Evolutionary conservation across 495 filamentous ascomycete species (phyloP), one percentile per base, ranked within the genome.

Genomic region (Pyronema domesticum): DNA sequence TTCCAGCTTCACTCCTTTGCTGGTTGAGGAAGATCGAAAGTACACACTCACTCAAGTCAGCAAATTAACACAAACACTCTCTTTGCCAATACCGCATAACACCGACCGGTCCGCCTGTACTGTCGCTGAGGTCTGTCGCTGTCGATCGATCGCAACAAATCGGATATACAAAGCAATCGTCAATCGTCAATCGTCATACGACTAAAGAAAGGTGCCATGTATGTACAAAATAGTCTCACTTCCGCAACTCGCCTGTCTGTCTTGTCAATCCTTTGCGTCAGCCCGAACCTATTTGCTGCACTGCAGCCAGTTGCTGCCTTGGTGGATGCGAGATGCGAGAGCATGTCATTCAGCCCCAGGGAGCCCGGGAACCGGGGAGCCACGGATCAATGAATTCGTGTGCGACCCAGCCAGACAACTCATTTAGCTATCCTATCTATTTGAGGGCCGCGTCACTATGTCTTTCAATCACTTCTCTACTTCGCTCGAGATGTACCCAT

Each of bases 1-100:
- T 36, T 34, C 59, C 61, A 58, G 61, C 61, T 64, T 64, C 61
- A 64, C 57, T 64, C 61, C 50, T 64, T 64, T 54, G 61, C 61
- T 64, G 61, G 61, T 48, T 52, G 55, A 36, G 37, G 15, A 40
- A 53, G 51, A 48, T 30, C 23, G 56, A 57, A 44, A 44, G 18
- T 47, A 47, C 49, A 36, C 55, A 19, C 55, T 60, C 53, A 39
- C 55, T 56, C 40, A 19, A 53, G 5, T 35, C 8, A 19, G 14
- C 45, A 47, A 47, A 10, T 19, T 17, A 3, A 47, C 15, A 14
- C 45, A 7, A 7, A 11, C 15, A 14, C 45, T 13, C 47, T 23
- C n/a, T 34, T 50, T 34, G 47, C 30, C 4, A 34, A 23, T 36
- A 13, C 47, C 5, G 23, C 23, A 30, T 30, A 30, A 30, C 23